phyloP scores from a whole-genome alignment of 306 rosid genomes.

The Prunus mira region DNA sequence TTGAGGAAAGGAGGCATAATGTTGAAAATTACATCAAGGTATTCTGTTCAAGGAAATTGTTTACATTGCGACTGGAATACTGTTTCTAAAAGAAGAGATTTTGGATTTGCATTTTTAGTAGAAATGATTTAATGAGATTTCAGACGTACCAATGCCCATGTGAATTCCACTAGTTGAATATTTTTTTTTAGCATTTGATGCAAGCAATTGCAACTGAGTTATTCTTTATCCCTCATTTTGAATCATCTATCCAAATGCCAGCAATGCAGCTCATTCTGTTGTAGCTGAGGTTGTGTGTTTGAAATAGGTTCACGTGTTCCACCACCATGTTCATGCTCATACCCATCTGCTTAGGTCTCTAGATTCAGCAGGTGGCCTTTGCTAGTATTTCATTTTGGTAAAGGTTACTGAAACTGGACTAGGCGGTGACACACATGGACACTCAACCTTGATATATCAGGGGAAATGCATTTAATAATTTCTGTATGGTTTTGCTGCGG shows the following conservation, averaged over 20 bases:
- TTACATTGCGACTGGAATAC: background rate
- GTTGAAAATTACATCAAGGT: constrained; percentile 81
- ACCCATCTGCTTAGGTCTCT: background rate
- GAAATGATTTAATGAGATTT: background rate
- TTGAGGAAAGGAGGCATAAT: constrained; percentile 63
- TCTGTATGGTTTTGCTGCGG: background rate
- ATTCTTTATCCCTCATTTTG: background rate
- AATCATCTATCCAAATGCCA: background rate
- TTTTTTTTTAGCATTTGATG: background rate
- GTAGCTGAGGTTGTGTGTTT: background rate
- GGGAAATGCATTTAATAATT: background rate
- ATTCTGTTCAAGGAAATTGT: background rate
- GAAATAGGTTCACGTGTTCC: background rate
- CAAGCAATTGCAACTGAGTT: background rate
- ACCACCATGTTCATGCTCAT: background rate
- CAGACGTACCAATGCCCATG: background rate
- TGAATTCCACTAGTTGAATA: background rate
- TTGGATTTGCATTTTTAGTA: background rate
- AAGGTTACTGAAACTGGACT: background rate
- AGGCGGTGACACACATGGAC: background rate
- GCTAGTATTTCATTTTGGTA: background rate
- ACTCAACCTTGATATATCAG: background rate
- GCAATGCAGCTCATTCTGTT: background rate
- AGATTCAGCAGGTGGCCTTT: background rate
- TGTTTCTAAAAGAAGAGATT: background rate